Evolutionary conservation across 2,329 filamentous ascomycete species (phyloP).

Genomic region (Hypomyces perniciosus): DNA sequence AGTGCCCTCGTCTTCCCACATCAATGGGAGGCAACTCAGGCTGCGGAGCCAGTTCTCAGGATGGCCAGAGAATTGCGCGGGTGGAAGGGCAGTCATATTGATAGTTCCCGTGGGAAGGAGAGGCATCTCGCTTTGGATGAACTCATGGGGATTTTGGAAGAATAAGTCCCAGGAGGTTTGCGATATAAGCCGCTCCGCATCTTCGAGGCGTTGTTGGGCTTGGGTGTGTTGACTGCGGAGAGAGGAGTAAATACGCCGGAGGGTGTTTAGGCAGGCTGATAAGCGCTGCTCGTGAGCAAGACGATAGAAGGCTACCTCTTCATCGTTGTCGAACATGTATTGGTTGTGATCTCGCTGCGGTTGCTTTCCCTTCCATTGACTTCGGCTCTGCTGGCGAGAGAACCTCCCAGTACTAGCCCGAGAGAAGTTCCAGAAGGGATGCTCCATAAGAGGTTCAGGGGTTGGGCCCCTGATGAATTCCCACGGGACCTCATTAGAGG

Average conservation of each 20-base stretch:
- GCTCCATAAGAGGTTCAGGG: not conserved
- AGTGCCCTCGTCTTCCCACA: not conserved
- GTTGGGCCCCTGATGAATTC: not conserved
- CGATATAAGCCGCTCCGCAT: not conserved
- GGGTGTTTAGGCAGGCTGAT: constrained; percentile 3
- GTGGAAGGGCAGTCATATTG: not conserved
- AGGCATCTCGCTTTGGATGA: constrained; percentile 1
- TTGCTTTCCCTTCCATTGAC: too few relatives aligned
- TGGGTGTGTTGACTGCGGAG: constrained; percentile 1
- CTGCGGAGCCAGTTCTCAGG: constrained; percentile 1
- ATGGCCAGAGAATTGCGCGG: not conserved
- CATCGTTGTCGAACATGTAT: too few relatives aligned
- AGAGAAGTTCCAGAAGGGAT: not conserved
- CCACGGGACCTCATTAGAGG: not conserved
- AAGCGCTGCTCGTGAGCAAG: constrained; percentile 1
- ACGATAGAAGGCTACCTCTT: not conserved
- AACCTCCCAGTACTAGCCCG: not conserved
- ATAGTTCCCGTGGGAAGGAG: not conserved
- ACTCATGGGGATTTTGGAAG: constrained; percentile 3
- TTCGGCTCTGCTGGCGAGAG: too few relatives aligned
- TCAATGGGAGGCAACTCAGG: not conserved
- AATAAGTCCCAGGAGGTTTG: constrained; percentile 5
- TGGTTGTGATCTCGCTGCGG: too few relatives aligned
- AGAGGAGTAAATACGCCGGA: not conserved
- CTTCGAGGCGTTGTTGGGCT: not conserved